Base-by-base conservation (phyloP, 371 early-diverging fungal genomes). In the Batrachochytrium dendrobatidis region DNA sequence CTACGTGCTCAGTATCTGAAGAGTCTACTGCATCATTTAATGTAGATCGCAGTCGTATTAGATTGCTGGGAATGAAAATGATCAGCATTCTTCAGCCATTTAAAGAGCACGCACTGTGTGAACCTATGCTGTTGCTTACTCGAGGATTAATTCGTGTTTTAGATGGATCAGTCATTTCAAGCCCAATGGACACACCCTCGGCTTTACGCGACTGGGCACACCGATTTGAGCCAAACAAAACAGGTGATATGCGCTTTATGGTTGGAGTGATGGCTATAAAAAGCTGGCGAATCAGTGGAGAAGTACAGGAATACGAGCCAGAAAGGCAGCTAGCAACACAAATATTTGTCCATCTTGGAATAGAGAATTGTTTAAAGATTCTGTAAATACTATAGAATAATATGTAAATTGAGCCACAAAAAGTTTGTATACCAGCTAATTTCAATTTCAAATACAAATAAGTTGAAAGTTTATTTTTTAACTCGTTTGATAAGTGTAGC, bases 401-500 rank as follows among this genome's bases (percentile, higher is more conserved):
- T 18, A 24, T n/a, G 30, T 8, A 18, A 29, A 48, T 12, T 12
- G 6, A 48, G n/a, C n/a, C n/a, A n/a, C n/a, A 48, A 48, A 7
- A 6, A 48, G 6, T 48, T 12, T 39, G 12, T n/a, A 39, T n/a
- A 12, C 39, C n/a, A 39, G 39, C 39, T 39, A n/a, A n/a, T 15
- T 39, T n/a, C 39, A 39, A 15, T 39, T 39, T 39, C 12, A 15
- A n/a, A n/a, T n/a, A 39, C n/a, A n/a, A n/a, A 39, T 39, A 39
- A 15, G 39, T 12, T 12, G n/a, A 15, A 15, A n/a, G 8, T 29
- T 24, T 29, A 51, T 24, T 29, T 51, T 39, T 46, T 34, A 15
- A 55, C 35, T n/a, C 58, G 51, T 35, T 58, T 65, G 26, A 71
- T 64, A 28, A 71, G 54, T 20, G 66, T 64, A 18, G 64, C 60